Evolutionary conservation across 768 basidiomycete genomes (phyloP).

Genomic region (Porpolomopsis calyptriformis): DNA sequence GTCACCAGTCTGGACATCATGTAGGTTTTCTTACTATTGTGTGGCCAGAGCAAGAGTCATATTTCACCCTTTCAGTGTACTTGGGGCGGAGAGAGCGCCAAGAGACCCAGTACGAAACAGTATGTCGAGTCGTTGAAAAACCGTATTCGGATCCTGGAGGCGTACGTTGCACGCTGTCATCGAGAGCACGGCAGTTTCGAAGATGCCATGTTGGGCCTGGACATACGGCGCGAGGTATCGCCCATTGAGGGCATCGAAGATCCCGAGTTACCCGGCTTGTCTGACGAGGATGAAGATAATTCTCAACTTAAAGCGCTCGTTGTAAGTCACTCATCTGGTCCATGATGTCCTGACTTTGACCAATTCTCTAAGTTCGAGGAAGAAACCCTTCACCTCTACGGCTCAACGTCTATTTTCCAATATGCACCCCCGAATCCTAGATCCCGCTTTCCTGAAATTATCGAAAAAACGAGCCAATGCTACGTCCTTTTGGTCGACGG

Average conservation of each 20-base stretch:
- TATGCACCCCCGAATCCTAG: slow-evolving; percentile 20
- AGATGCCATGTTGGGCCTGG: slow-evolving; percentile 21
- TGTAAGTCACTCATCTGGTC: slow-evolving; percentile 6
- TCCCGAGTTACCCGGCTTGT: slow-evolving; percentile 15
- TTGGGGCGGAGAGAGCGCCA: slow-evolving; percentile 32
- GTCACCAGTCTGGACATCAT: slow-evolving; percentile 29
- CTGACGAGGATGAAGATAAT: slow-evolving; percentile 17
- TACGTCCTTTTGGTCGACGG: slow-evolving; percentile 35
- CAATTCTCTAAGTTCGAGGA: slow-evolving; percentile 26
- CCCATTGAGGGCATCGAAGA: slow-evolving; percentile 15
- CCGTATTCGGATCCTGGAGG: slow-evolving; percentile 33
- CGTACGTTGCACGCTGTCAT: slow-evolving; percentile 31
- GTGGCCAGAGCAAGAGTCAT: not conserved
- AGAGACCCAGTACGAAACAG: slow-evolving; percentile 33
- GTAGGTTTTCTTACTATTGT: not conserved
- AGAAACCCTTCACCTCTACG: slow-evolving; percentile 30
- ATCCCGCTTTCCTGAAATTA: slow-evolving; percentile 31
- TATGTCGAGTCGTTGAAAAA: slow-evolving; percentile 28
- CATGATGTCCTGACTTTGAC: not conserved
- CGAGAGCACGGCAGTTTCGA: slow-evolving; percentile 25
- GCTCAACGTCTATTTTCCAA: slow-evolving; percentile 34
- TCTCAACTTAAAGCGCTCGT: slow-evolving; percentile 24
- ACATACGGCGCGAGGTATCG: slow-evolving; percentile 14
- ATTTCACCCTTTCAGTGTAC: slow-evolving; percentile 24
- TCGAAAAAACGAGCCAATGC: slow-evolving; percentile 26